These are phyloP conservation scores for Thymus mandschuricus DNA, from an alignment of 257 asterid species.

Conservation along the genomic window DNA sequence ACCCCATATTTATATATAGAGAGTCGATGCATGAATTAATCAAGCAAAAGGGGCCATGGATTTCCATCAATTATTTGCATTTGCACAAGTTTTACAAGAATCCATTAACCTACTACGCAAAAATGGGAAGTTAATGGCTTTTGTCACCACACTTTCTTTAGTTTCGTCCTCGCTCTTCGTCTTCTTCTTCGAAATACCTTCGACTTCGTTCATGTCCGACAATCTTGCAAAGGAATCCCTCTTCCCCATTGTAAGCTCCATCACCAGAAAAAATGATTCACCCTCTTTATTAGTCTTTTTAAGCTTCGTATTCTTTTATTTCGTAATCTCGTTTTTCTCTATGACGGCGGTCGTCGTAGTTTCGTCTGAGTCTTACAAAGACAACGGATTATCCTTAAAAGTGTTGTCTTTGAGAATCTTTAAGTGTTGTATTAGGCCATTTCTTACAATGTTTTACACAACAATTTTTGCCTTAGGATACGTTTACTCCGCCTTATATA, in stretches of 20 bases:
- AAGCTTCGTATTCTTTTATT: not conserved
- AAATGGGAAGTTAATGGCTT: not conserved
- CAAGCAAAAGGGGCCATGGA: not conserved
- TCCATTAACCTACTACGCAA: not conserved
- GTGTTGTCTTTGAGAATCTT: slow-evolving; percentile 9
- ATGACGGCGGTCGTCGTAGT: not conserved
- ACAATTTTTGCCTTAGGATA: slow-evolving; percentile 33
- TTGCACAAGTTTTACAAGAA: not conserved
- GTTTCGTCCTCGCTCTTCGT: not conserved
- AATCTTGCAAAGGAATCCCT: not conserved
- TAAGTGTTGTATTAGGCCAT: slow-evolving; percentile 28
- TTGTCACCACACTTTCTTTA: not conserved
- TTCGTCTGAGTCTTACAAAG: not conserved
- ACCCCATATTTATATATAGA: not conserved
- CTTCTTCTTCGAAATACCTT: not conserved
- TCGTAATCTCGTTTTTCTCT: not conserved
- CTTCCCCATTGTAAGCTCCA: not conserved
- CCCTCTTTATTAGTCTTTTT: not conserved
- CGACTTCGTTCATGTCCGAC: not conserved
- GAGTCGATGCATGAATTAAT: not conserved
- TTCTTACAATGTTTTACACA: slow-evolving; percentile 40
- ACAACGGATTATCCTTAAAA: not conserved
- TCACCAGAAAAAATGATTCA: not conserved
- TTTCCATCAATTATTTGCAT: not conserved
- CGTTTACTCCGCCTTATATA: not conserved